Conservation (phyloP, 495 filamentous ascomycete genomes). For the Aspergillus sparsus region DNA sequence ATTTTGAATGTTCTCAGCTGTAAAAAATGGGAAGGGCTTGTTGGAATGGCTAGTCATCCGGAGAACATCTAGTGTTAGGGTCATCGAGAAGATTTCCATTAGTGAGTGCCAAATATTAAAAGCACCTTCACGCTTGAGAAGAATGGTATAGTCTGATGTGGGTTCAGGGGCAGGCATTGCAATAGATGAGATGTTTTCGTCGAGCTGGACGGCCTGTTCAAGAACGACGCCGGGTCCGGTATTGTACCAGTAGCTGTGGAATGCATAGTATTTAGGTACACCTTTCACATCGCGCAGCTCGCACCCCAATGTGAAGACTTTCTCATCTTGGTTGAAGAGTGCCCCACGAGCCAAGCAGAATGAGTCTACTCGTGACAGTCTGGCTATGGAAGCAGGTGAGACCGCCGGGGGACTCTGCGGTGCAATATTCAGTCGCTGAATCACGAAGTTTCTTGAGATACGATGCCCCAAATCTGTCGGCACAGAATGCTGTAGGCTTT, state of each 20-base stretch:
- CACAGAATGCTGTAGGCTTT: too few species aligned
- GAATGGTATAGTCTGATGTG: background rate
- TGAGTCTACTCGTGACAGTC: background rate
- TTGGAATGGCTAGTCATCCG: background rate
- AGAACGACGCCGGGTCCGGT: background rate
- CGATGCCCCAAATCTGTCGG: background rate
- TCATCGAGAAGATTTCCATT: slow-evolving; percentile 2
- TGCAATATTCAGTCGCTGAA: background rate
- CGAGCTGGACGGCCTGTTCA: background rate
- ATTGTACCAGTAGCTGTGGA: background rate
- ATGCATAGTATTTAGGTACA: background rate
- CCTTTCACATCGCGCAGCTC: background rate
- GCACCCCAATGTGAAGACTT: background rate
- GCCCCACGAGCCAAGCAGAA: background rate
- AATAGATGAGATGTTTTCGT: background rate
- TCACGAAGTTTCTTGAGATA: background rate
- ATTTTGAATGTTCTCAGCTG: slow-evolving; percentile 20
- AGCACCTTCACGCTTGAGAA: background rate
- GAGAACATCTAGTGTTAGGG: background rate
- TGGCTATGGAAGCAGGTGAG: slow-evolving; percentile 2
- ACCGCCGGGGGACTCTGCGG: background rate
- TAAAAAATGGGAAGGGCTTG: background rate
- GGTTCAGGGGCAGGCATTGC: background rate
- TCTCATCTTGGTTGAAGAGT: background rate
- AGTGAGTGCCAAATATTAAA: background rate